These are phyloP conservation scores for Huntiella abstrusa DNA, from an alignment of 2,329 filamentous ascomycete species.

Conservation along the genomic window DNA sequence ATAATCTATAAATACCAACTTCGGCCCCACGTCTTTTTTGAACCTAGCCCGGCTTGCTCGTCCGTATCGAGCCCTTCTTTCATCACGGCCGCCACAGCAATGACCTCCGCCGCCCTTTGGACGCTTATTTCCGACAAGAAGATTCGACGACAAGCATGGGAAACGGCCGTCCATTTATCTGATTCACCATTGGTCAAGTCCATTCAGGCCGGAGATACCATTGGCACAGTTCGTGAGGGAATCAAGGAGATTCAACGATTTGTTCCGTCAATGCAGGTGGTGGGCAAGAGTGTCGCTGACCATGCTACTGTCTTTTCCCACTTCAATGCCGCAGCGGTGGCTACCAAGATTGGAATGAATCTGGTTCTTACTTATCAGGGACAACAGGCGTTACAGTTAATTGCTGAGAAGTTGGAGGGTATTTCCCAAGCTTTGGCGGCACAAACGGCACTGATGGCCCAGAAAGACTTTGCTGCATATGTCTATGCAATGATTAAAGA, in stretches of 20 bases:
- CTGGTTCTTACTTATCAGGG: constrained; percentile 20
- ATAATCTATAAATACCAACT: too few relatives aligned
- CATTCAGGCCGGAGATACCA: constrained; percentile 10
- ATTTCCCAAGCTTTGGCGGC: constrained; percentile 19
- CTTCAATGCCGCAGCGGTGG: constrained; percentile 18
- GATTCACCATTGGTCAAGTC: constrained; percentile 10
- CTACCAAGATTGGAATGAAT: constrained; percentile 19
- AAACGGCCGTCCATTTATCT: constrained; percentile 9
- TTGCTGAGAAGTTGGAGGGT: constrained; percentile 19
- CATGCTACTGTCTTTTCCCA: constrained; percentile 17
- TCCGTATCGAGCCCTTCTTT: background rate
- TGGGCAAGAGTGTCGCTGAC: constrained; percentile 19
- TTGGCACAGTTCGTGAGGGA: constrained; percentile 10
- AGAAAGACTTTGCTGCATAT: constrained; percentile 21
- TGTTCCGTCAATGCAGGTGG: constrained; percentile 19
- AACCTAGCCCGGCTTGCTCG: background rate
- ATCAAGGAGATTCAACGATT: constrained; percentile 13
- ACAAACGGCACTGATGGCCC: constrained; percentile 20
- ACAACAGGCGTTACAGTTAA: constrained; percentile 19
- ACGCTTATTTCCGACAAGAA: constrained; percentile 10
- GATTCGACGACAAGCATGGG: constrained; percentile 11
- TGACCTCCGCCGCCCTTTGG: constrained; percentile 11
- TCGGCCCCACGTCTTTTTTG: too few relatives aligned
- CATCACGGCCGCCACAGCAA: constrained; percentile 9
- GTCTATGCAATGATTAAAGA: constrained; percentile 21